Base-by-base conservation (phyloP, 345 rosid genomes). In the Eutrema yunnanense region DNA sequence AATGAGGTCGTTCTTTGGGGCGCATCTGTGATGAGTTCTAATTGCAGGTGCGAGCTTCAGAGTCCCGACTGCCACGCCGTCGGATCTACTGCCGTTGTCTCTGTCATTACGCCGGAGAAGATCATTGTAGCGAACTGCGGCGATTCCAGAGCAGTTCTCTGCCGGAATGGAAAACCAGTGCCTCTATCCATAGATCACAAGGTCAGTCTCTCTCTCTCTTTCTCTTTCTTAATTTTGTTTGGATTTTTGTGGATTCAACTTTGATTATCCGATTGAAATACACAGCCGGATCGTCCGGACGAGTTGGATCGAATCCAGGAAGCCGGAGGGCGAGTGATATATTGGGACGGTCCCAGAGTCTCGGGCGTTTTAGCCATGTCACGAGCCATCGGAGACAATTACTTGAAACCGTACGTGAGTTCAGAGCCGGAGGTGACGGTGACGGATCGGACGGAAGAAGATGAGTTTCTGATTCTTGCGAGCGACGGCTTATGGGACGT, bases 401-500 rank as follows among this genome's bases (percentile, higher is more conserved):
- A 95, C 71, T 77, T 95, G 78, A 95, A 92, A 68, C 98, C 99
- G 0, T 95, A 88, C 48, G 98, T 95, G 70, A 92, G 81, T 43
- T 82, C 90, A 10, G 89, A 84, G 43, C 98, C 97, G 55, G 97
- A 91, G 77, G 96, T 94, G 29, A 87, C 83, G 0, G 63, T 88
- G 2, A 79, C 80, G 26, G 90, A 89, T 2, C 81, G 98, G 58
- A 81, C 83, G 26, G 86, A 50, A 2, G 96, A 82, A 11, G 98
- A 94, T 47, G 96, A 94, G 46, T 94, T 90, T 53, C 50, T 94
- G 58, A 92, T 94, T 4, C 69, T 92, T 32, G 98, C 92, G 6
- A 89, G 89, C 19, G 98, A 89, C 30, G 97, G 98, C 0, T 63
- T 94, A 16, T 94, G 98, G 98, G 97, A 94, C 61, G 98, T 89